phyloP scores from a whole-genome alignment of 176 grass and related monocot genomes.

The Oryza coarctata region DNA sequence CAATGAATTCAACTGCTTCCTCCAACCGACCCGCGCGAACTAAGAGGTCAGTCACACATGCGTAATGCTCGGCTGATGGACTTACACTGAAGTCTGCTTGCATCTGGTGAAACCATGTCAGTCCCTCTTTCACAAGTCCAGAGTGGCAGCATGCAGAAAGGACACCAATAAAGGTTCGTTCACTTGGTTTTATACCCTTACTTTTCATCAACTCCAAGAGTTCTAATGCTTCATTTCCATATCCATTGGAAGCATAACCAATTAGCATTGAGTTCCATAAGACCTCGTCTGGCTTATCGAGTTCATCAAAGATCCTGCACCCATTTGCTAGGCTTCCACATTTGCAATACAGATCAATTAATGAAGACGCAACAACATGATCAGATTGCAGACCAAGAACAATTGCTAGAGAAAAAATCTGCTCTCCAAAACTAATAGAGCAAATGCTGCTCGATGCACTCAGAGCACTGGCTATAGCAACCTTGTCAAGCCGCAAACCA shows the following conservation, averaged over 20 bases:
- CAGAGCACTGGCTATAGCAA: slow-evolving; percentile 67
- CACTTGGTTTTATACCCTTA: slow-evolving; percentile 44
- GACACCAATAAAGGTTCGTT: slow-evolving; percentile 60
- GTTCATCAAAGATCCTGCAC: slow-evolving; percentile 43
- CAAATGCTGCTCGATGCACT: slow-evolving; percentile 69
- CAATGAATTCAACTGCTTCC: slow-evolving; percentile 76
- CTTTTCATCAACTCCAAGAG: slow-evolving; percentile 49
- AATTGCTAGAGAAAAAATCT: slow-evolving; percentile 56
- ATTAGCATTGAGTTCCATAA: slow-evolving; percentile 78
- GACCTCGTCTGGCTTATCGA: slow-evolving; percentile 39
- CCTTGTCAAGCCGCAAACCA: slow-evolving; percentile 46
- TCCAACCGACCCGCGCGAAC: slow-evolving; percentile 61
- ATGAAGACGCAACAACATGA: slow-evolving; percentile 43
- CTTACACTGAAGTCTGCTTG: slow-evolving; percentile 44
- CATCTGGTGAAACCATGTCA: slow-evolving; percentile 69
- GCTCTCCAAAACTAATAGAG: slow-evolving; percentile 58
- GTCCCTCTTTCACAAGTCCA: slow-evolving; percentile 61
- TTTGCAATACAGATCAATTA: slow-evolving; percentile 84
- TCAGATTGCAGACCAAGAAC: slow-evolving; percentile 48
- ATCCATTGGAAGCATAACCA: slow-evolving; percentile 76
- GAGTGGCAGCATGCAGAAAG: slow-evolving; percentile 72
- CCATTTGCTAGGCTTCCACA: slow-evolving; percentile 52
- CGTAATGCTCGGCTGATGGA: slow-evolving; percentile 63
- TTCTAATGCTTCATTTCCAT: slow-evolving; percentile 55
- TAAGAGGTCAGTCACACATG: slow-evolving; percentile 60